Evolutionary conservation across 2,329 filamentous ascomycete genomes (phyloP).

Genomic region (Calonectria pauciramosa): DNA sequence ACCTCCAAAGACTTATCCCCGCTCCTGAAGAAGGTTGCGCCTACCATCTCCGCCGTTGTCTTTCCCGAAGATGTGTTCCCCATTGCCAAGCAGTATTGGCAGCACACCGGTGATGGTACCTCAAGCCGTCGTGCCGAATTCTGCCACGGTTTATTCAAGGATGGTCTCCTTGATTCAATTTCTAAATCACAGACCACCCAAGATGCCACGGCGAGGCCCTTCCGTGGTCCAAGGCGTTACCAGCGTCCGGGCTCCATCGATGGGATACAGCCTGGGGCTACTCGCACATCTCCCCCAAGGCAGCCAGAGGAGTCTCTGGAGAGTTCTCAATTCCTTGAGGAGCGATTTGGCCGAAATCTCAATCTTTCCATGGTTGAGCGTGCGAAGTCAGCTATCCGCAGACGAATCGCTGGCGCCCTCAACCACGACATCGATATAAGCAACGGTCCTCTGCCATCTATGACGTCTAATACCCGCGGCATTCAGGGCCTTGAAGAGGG

Average conservation of each 20-base stretch:
- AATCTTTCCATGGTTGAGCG: constrained; percentile 83
- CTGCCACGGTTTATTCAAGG: constrained; percentile 80
- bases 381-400: constrained; percentile 87
- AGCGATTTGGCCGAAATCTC: constrained; percentile 93
- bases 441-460: constrained; percentile 39
- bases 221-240: constrained; percentile 85
- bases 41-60: constrained; percentile 78
- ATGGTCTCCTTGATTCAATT: constrained; percentile 68
- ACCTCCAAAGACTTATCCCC: constrained; percentile 64
- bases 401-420: constrained; percentile 89
- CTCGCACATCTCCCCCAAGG: constrained; percentile 35
- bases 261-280: constrained; percentile 30
- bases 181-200: constrained; percentile 43
- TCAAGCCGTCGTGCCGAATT: constrained; percentile 94
- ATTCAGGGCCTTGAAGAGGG: constrained; percentile 80
- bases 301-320: constrained; percentile 67
- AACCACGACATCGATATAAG: constrained; percentile 74
- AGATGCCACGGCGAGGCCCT: constrained; percentile 49
- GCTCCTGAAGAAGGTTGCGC: constrained; percentile 67
- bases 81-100: constrained; percentile 95
- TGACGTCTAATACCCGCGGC: constrained; percentile 63
- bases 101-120: constrained; percentile 92
- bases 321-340: constrained; percentile 87
- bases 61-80: constrained; percentile 76
- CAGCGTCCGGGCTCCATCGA: constrained; percentile 68